A percentile compares a stretch with the other conserved stretches of the same genome.
Evolutionary conservation across 352 stramenopile species (phyloP).

Genomic region (Phytophthora pinifolia): DNA sequence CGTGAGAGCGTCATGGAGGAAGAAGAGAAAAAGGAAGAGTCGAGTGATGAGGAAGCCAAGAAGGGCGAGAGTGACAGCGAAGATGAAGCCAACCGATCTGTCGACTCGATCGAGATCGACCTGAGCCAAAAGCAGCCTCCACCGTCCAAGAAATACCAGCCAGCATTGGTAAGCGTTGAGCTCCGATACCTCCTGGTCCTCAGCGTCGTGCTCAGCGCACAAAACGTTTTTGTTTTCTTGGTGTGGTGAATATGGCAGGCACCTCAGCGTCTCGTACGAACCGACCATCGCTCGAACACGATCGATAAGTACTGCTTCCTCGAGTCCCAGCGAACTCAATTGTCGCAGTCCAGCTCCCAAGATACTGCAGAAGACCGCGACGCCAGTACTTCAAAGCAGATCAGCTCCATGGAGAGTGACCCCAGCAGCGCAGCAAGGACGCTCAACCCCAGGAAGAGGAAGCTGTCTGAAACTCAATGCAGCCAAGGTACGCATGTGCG

Average conservation of each 20-base stretch:
- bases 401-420: conserved; percentile 12
- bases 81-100: conserved; percentile 28
- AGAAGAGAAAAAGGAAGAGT: conserved; percentile 33
- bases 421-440: conserved; percentile 1
- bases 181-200: neutral
- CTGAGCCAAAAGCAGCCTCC: conserved; percentile 56
- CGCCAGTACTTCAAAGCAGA: conserved; percentile 5
- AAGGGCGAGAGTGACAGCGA: conserved; percentile 43
- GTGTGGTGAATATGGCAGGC: conserved; percentile 35
- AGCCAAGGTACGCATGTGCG: conserved; percentile 26
- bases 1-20: conserved; percentile 35
- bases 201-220: neutral
- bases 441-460: conserved; percentile 30
- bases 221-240: conserved; percentile 4
- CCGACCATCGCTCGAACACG: conserved; percentile 81
- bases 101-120: conserved; percentile 54
- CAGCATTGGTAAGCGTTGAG: conserved; percentile 45
- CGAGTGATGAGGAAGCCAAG: conserved; percentile 23
- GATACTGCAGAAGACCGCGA: conserved; percentile 17
- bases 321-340: conserved; percentile 67
- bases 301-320: conserved; percentile 88
- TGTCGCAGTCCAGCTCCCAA: conserved; percentile 35
- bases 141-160: conserved; percentile 72
- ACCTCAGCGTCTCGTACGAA: conserved; percentile 79
- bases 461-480: conserved; percentile 26